These are phyloP conservation scores for Gossypium armourianum DNA, from an alignment of 441 rosid species.

Conservation along the genomic window DNA sequence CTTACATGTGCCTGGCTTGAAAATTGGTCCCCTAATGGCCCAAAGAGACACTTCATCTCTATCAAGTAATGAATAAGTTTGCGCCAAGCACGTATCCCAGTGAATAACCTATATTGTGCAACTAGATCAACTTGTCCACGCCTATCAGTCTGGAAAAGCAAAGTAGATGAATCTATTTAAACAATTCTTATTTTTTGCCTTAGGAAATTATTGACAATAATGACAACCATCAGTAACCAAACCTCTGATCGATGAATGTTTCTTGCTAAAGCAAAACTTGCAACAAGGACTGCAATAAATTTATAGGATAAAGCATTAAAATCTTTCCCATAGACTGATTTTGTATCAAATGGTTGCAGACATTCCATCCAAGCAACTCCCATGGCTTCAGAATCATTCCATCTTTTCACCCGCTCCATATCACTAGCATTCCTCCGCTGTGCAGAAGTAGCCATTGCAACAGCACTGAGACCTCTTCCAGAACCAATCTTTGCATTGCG, in stretches of 20 bases:
- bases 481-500: constrained; percentile 95
- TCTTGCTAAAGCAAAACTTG: constrained; percentile 96
- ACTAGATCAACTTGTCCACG: constrained; percentile 63
- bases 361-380: constrained; percentile 98
- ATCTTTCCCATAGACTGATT: constrained; percentile 94
- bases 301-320: constrained; percentile 89
- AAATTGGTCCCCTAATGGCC: constrained; percentile 54
- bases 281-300: constrained; percentile 87
- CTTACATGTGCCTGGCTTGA: constrained; percentile 54
- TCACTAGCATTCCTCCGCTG: constrained; percentile 83
- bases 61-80: constrained; percentile 73
- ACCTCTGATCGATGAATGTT: constrained; percentile 97
- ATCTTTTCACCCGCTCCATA: constrained; percentile 82
- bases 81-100: constrained; percentile 83
- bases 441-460: constrained; percentile 99
- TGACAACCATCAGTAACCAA: constrained; percentile 20
- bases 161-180: constrained; percentile 14
- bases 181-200: constrained; percentile 10
- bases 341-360: constrained; percentile 81
- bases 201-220: constrained; percentile 16
- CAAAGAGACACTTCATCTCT: constrained; percentile 78
- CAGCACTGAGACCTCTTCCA: constrained; percentile 97
- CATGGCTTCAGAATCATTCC: constrained; percentile 94
- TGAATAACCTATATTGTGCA: constrained; percentile 41
- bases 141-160: constrained; percentile 65